Evolutionary conservation across 2,329 filamentous ascomycete genomes (phyloP).

Genomic region (Didymellaceae sp.): DNA sequence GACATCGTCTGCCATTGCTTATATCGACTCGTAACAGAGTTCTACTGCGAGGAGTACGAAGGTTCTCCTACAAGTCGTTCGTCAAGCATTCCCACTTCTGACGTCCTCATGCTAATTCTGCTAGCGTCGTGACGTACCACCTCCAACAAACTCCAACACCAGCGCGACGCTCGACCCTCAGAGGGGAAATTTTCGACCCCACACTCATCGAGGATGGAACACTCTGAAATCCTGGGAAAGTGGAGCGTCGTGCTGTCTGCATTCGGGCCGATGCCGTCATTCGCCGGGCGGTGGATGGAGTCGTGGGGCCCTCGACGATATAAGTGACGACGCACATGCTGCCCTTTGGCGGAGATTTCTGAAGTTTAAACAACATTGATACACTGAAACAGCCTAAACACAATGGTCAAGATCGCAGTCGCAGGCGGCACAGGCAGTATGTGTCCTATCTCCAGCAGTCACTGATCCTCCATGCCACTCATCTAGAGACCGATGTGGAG

Average conservation of each 20-base stretch:
- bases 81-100: not conserved
- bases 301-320: not conserved
- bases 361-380: not conserved
- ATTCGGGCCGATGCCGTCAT: slow-evolving; percentile 15
- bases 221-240: not conserved
- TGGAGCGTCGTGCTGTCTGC: slow-evolving; percentile 2
- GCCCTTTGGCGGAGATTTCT: not conserved
- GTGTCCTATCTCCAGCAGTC: slow-evolving; percentile 4
- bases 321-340: not conserved
- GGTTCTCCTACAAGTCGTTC: slow-evolving; percentile 6
- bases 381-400: not conserved
- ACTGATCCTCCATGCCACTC: not conserved
- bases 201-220: not conserved
- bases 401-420: slow-evolving; percentile 46
- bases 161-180: not conserved
- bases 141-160: not conserved
- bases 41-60: too few species aligned
- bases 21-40: too few species aligned
- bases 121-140: not conserved
- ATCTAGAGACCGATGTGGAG: not conserved
- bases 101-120: slow-evolving; percentile 2
- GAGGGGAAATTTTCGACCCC: not conserved
- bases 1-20: too few species aligned
- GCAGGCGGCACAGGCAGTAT: slow-evolving; percentile 48
- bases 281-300: slow-evolving; percentile 4